Evolutionary conservation across 2,329 filamentous ascomycete genomes (phyloP).

Genomic region (Cyclaneusma minus): DNA sequence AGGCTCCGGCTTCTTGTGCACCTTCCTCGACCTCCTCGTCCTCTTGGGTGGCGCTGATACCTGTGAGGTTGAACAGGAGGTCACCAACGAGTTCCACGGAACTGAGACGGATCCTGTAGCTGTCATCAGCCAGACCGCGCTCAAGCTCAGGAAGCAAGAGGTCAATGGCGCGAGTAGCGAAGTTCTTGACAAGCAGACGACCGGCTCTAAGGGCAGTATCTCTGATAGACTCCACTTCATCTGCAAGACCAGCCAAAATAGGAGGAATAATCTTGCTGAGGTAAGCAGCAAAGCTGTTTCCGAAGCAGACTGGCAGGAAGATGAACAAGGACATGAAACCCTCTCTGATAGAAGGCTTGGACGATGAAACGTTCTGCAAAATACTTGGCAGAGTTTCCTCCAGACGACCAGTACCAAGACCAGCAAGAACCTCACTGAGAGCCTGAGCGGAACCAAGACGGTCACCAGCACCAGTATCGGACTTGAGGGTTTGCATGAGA

Average conservation of each 20-base stretch:
- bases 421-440: constrained; percentile 88
- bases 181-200: constrained; percentile 93
- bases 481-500: constrained; percentile 94
- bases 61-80: constrained; percentile 91
- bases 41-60: constrained; percentile 68
- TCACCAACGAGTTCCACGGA: constrained; percentile 96
- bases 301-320: constrained; percentile 96
- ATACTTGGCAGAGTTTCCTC: constrained; percentile 96
- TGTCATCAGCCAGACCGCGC: constrained; percentile 92
- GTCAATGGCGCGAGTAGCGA: constrained; percentile 87
- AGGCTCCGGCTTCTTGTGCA: constrained; percentile 75
- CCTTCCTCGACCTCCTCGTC: constrained; percentile 68
- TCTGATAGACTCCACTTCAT: constrained; percentile 90
- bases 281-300: constrained; percentile 95
- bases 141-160: constrained; percentile 88
- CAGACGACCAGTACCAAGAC: constrained; percentile 77
- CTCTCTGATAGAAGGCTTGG: constrained; percentile 80
- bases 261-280: constrained; percentile 90
- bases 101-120: constrained; percentile 91
- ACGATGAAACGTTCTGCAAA: constrained; percentile 85
- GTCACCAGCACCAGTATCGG: constrained; percentile 91
- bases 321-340: constrained; percentile 99
- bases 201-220: constrained; percentile 93
- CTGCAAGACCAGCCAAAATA: constrained; percentile 83
- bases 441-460: constrained; percentile 92